Evolutionary conservation across 306 rosid genomes (phyloP), one percentile per base, ranked within the genome.

Genomic region (Styphnolobium japonicum): DNA sequence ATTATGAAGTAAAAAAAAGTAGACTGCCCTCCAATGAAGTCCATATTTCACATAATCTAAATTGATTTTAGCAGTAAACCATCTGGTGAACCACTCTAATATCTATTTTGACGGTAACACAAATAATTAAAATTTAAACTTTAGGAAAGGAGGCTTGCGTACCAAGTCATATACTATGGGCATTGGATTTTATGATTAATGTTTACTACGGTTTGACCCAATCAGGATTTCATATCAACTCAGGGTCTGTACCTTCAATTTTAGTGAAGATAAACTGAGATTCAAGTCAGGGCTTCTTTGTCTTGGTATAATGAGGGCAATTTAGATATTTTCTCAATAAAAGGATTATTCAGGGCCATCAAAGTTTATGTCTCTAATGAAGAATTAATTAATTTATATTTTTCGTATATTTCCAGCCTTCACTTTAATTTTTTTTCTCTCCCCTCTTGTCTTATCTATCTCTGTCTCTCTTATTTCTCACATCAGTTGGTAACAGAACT

Each of bases 381-480:
- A 49, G 78, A 60, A 78, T 58, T 48, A 77, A 77, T 37, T 11
- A 75, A 70, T 48, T 33, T 43, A 25, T 23, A 74, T 10, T 67
- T n/a, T 48, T 29, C 21, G 22, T 37, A 23, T 53, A 70, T 37
- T 40, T 61, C 23, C 78, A 46, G 49, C 70, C 57, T 25, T 46
- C 63, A 56, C 65, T 45, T 49, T 55, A 65, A 12, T 6, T 10
- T 18, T 63, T 34, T 10, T 56, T 45, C 45, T 33, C 74, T 49
- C 39, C 45, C 16, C 48, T n/a, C 18, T 22, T 36, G 16, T 52
- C 21, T 58, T 58, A 16, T 56, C 14, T 60, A 4, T 36, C 43
- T 58, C 40, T 15, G 49, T 45, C 9, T 77, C 14, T 21, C 34
- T 18, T 19, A 68, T 79, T 68, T 25, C 62, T 16, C 61, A 79